These are phyloP conservation scores for Phytophthora podocarpi DNA, from an alignment of 352 stramenopile genomes.

Conservation along the genomic window DNA sequence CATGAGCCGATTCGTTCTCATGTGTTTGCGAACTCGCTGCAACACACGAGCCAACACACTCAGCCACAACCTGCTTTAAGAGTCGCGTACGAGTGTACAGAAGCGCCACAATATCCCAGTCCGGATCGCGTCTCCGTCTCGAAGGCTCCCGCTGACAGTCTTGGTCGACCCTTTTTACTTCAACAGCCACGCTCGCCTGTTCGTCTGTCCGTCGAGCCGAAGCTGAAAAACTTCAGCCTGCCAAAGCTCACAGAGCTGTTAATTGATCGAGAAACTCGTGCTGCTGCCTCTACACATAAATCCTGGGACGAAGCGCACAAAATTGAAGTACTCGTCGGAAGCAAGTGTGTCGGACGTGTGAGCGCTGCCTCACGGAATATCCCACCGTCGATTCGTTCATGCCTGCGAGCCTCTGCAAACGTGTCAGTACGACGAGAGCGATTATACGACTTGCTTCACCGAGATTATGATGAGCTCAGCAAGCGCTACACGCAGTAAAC, in stretches of 20 bases:
- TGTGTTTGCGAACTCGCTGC: background rate
- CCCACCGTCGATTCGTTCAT: slow-evolving; percentile 49
- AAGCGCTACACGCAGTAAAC: slow-evolving; percentile 35
- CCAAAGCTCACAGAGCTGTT: slow-evolving; percentile 46
- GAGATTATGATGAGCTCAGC: slow-evolving; percentile 52
- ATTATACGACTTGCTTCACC: slow-evolving; percentile 54
- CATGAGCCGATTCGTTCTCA: background rate
- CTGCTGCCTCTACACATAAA: slow-evolving; percentile 28
- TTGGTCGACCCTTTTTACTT: background rate
- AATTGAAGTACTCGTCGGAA: slow-evolving; percentile 69
- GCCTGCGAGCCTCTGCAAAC: slow-evolving; percentile 48
- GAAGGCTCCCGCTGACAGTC: background rate
- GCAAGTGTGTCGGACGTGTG: slow-evolving; percentile 57
- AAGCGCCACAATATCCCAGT: slow-evolving; percentile 1
- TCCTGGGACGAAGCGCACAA: slow-evolving; percentile 63
- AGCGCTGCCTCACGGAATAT: slow-evolving; percentile 56
- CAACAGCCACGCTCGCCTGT: slow-evolving; percentile 20
- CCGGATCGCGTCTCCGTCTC: background rate
- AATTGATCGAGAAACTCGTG: slow-evolving; percentile 57
- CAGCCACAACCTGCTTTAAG: background rate
- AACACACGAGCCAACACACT: background rate
- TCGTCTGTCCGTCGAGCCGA: slow-evolving; percentile 1
- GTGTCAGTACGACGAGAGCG: slow-evolving; percentile 56
- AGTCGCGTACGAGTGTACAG: background rate
- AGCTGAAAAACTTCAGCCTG: slow-evolving; percentile 16